phyloP scores from a whole-genome alignment of 805 yeast genomes.

The Cyberlindnera suaveolens region DNA sequence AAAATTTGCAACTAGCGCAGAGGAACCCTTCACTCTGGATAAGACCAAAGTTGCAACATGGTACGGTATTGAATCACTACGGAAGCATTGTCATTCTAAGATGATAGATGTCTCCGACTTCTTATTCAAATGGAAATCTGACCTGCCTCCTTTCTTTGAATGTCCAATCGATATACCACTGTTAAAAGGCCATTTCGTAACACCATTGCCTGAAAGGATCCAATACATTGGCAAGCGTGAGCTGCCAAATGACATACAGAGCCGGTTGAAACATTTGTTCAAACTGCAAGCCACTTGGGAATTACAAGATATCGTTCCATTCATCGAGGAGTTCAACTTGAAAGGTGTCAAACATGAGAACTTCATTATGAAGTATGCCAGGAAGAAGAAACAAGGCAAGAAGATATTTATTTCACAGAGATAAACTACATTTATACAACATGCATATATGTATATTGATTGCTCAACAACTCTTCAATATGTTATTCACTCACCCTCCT shows the following conservation, averaged over 20 bases:
- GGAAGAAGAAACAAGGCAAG: slow-evolving; percentile 42
- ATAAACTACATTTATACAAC: not conserved
- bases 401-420: slow-evolving; percentile 28
- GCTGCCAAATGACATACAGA: slow-evolving; percentile 42
- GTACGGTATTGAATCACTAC: slow-evolving; percentile 56
- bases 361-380: slow-evolving; percentile 58
- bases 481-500: not conserved
- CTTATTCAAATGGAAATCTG: slow-evolving; percentile 54
- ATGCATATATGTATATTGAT: not conserved
- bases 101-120: slow-evolving; percentile 43
- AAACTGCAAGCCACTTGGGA: slow-evolving; percentile 53
- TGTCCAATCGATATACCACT: slow-evolving; percentile 50
- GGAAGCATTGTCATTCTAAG: slow-evolving; percentile 27
- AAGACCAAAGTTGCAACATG: slow-evolving; percentile 42
- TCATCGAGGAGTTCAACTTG: slow-evolving; percentile 50
- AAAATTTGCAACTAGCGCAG: slow-evolving; percentile 33
- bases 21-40: slow-evolving; percentile 34
- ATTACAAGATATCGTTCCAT: slow-evolving; percentile 56
- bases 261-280: slow-evolving; percentile 48
- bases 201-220: slow-evolving; percentile 40
- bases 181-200: slow-evolving; percentile 49
- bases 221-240: slow-evolving; percentile 44
- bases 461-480: not conserved
- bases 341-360: slow-evolving; percentile 49
- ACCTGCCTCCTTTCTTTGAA: slow-evolving; percentile 57